A percentile compares a stretch with the other conserved stretches of the same genome.
Evolutionary conservation across 2,329 filamentous ascomycete genomes (phyloP).

Genomic region (Venturiaceae sp.): DNA sequence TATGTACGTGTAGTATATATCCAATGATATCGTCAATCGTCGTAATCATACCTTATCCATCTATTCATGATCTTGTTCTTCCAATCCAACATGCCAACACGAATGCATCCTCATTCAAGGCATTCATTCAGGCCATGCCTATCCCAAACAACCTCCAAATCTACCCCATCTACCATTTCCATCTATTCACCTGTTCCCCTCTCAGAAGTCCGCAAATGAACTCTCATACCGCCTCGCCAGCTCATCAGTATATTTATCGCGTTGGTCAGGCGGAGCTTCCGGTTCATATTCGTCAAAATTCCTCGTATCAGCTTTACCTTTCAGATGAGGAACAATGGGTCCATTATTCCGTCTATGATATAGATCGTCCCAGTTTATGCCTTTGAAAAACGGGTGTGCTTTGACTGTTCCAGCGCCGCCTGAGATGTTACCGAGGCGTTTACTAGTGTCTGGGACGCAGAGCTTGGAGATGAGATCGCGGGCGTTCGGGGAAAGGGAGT

Average conservation of each 20-base stretch:
- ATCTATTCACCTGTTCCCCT: neutral
- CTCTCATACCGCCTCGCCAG: slow-evolving; percentile 60
- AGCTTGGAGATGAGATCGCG: slow-evolving; percentile 67
- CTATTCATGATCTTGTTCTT: neutral
- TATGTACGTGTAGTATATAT: neutral
- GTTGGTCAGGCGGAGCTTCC: slow-evolving; percentile 28
- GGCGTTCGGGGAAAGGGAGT: slow-evolving; percentile 56
- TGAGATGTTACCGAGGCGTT: slow-evolving; percentile 67
- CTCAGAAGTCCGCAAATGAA: slow-evolving; percentile 62
- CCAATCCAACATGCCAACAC: neutral
- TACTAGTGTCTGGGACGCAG: slow-evolving; percentile 70
- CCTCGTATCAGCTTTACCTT: slow-evolving; percentile 63
- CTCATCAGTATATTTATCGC: slow-evolving; percentile 59
- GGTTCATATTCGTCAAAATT: slow-evolving; percentile 78
- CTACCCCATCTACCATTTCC: too few species aligned
- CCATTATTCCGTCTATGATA: slow-evolving; percentile 54
- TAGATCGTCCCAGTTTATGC: slow-evolving; percentile 65
- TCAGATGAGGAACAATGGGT: slow-evolving; percentile 66
- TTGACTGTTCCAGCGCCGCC: slow-evolving; percentile 66
- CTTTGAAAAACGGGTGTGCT: slow-evolving; percentile 63
- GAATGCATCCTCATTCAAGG: neutral
- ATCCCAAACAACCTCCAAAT: too few species aligned
- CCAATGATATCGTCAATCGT: neutral
- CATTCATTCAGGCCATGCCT: too few species aligned
- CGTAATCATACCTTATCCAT: neutral